phyloP scores from a whole-genome alignment of 352 stramenopile genomes.

The Globisporangium viniferum region DNA sequence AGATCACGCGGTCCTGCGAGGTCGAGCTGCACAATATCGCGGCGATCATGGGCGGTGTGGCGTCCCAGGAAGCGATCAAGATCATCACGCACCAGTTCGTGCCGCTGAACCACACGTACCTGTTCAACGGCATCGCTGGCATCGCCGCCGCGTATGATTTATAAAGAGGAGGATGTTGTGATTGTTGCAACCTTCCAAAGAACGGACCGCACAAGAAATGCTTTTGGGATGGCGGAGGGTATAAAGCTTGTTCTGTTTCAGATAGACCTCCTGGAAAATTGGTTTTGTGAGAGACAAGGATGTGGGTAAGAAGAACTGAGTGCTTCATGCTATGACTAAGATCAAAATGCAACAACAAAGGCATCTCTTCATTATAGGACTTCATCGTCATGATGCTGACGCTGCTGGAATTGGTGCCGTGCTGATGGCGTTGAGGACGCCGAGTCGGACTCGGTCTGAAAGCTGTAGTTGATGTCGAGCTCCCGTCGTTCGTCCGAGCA shows the following conservation, averaged over 20 bases:
- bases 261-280: neutral
- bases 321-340: neutral
- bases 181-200: neutral
- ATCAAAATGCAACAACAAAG: neutral
- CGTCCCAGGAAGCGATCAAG: conserved; percentile 97
- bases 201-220: neutral
- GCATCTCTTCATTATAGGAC: neutral
- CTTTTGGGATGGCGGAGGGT: neutral
- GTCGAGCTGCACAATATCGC: conserved; percentile 94
- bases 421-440: neutral
- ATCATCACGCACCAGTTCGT: conserved; percentile 97
- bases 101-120: conserved; percentile 95
- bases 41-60: conserved; percentile 94
- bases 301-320: neutral
- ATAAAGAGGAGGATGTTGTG: conserved; percentile 29
- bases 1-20: conserved; percentile 92
- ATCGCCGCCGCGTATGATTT: conserved; percentile 67
- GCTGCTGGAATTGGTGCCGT: neutral
- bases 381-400: neutral
- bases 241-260: neutral
- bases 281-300: neutral
- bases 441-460: neutral
- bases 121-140: conserved; percentile 97
- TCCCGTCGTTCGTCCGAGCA: conserved; percentile 48
- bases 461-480: neutral